Conservation (phyloP, 306 rosid species). For the Lotus japonicus region DNA sequence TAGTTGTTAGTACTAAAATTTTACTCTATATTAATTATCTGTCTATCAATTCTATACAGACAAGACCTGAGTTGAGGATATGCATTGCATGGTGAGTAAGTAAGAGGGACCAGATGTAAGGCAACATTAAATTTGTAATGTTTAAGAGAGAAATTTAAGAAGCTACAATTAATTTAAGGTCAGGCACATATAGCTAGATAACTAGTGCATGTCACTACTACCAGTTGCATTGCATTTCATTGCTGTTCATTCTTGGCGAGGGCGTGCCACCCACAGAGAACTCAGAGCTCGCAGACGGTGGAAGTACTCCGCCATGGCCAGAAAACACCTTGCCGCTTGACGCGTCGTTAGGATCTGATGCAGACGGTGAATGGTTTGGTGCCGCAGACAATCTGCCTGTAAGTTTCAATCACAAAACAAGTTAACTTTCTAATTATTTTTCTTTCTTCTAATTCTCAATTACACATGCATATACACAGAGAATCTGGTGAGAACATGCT, state of each 20-base stretch:
- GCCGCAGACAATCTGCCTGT: constrained; percentile 84
- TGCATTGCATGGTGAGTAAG: neutral
- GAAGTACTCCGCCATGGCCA: constrained; percentile 80
- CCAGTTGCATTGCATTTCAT: neutral
- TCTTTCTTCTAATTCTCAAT: too few species aligned
- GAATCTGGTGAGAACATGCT: too few species aligned
- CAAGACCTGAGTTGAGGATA: neutral
- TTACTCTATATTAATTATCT: constrained; percentile 27
- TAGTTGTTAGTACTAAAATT: constrained; percentile 24
- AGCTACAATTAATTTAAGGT: constrained; percentile 6
- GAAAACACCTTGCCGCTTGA: constrained; percentile 83
- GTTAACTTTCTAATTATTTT: neutral
- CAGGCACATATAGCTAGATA: neutral
- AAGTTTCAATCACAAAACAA: constrained; percentile 2
- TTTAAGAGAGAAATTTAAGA: constrained; percentile 16
- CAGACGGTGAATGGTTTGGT: constrained; percentile 69
- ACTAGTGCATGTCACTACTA: neutral
- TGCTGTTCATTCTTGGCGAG: constrained; percentile 51
- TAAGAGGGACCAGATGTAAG: neutral
- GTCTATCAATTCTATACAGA: constrained; percentile 30
- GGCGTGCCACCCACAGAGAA: constrained; percentile 85
- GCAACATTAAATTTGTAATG: constrained; percentile 23
- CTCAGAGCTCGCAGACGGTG: constrained; percentile 87
- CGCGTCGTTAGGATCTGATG: constrained; percentile 67
- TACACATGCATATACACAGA: too few species aligned